Evolutionary conservation across 768 basidiomycete genomes (phyloP).

Genomic region (Trametes gibbosa): DNA sequence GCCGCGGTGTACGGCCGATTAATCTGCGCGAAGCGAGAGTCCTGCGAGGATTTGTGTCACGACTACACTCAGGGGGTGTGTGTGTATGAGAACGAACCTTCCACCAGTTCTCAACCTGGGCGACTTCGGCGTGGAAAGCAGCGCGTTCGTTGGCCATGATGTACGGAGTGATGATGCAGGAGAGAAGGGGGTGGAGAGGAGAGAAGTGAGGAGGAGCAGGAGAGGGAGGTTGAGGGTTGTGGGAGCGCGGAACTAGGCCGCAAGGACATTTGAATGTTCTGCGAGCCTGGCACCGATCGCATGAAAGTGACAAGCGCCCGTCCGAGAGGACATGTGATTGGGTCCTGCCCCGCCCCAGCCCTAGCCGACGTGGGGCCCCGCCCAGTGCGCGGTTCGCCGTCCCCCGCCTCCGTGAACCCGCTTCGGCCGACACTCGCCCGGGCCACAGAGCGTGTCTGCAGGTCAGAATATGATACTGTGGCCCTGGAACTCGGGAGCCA

Average conservation of each 20-base stretch:
- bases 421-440: constrained; percentile 21
- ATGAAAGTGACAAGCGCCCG: constrained; percentile 5
- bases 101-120: constrained; percentile 88
- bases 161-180: neutral
- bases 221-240: constrained; percentile 21
- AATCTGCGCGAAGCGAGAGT: constrained; percentile 81
- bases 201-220: neutral
- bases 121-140: constrained; percentile 78
- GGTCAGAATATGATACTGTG: neutral
- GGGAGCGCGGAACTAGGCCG: constrained; percentile 8
- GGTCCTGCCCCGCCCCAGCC: constrained; percentile 3
- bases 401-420: constrained; percentile 10
- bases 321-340: constrained; percentile 16
- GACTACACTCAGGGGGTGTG: neutral
- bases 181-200: constrained; percentile 1
- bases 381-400: constrained; percentile 15
- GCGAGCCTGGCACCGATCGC: constrained; percentile 21
- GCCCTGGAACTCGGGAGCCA: no score
- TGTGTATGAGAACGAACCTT: constrained; percentile 56
- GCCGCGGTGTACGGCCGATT: constrained; percentile 90
- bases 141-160: constrained; percentile 65
- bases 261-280: constrained; percentile 12
- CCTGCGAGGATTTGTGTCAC: constrained; percentile 41
- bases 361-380: constrained; percentile 18
- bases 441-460: neutral